A percentile compares a stretch with the other conserved stretches of the same genome.
phyloP scores from a whole-genome alignment of 345 rosid species.

The Murraya paniculata region DNA sequence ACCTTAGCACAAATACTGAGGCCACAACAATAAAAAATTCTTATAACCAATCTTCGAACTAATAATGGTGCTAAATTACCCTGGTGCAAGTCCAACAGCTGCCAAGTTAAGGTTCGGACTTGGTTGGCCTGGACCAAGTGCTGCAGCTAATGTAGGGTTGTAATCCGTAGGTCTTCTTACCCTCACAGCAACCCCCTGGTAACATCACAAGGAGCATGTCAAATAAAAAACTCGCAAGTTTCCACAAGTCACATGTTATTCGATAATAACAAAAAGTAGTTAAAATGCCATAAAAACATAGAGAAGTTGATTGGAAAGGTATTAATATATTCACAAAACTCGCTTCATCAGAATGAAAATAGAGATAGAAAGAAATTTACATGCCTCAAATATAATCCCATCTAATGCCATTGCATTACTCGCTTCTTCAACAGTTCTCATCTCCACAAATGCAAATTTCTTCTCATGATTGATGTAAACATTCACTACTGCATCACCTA shows the following conservation, averaged over 20 bases:
- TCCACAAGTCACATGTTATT: neutral
- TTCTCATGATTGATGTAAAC: slow-evolving; percentile 45
- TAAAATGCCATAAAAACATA: neutral
- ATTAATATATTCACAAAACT: neutral
- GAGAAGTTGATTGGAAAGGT: neutral
- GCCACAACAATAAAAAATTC: neutral
- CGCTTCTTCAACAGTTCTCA: slow-evolving; percentile 46
- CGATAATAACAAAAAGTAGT: neutral
- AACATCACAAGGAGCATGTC: slow-evolving; percentile 8
- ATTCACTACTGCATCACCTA: slow-evolving; percentile 48
- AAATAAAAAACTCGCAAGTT: neutral
- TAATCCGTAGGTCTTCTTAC: slow-evolving; percentile 55
- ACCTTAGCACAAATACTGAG: neutral
- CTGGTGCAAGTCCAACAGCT: slow-evolving; percentile 49
- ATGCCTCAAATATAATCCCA: slow-evolving; percentile 41
- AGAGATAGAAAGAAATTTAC: neutral
- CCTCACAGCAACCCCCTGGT: slow-evolving; percentile 49
- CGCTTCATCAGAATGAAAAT: neutral
- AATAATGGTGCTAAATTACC: slow-evolving; percentile 23
- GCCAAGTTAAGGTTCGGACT: slow-evolving; percentile 45
- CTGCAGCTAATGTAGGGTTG: slow-evolving; percentile 49
- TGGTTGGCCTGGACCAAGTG: slow-evolving; percentile 56
- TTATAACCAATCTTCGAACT: neutral
- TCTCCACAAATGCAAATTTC: slow-evolving; percentile 48
- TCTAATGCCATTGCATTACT: slow-evolving; percentile 45